These are phyloP conservation scores for Lonicera japonica DNA, from an alignment of 129 eudicot species.

Conservation along the genomic window DNA sequence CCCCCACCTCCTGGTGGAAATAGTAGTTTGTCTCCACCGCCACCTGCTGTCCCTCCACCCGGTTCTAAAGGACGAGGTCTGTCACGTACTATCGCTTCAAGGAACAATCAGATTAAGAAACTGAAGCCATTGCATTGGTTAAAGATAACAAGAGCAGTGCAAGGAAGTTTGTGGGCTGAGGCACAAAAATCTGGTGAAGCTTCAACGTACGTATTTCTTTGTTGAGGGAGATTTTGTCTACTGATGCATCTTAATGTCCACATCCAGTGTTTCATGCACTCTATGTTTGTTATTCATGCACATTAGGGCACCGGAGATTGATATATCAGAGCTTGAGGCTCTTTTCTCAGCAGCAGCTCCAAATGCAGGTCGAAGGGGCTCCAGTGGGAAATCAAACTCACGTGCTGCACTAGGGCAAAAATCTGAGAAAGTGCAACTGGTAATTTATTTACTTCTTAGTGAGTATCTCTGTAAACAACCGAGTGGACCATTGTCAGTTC, in stretches of 20 bases:
- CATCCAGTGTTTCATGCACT: slow-evolving; percentile 5
- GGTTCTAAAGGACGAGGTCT: slow-evolving; percentile 34
- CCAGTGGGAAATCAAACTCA: slow-evolving; percentile 44
- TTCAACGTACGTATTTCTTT: slow-evolving; percentile 45
- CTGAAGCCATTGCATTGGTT: slow-evolving; percentile 96
- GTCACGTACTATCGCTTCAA: slow-evolving; percentile 33
- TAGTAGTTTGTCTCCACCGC: slow-evolving; percentile 32
- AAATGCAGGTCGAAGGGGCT: slow-evolving; percentile 39
- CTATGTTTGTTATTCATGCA: slow-evolving; percentile 16
- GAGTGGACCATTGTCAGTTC: no score
- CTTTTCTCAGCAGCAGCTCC: slow-evolving; percentile 80
- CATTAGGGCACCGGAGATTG: slow-evolving; percentile 88
- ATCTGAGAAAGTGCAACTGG: slow-evolving; percentile 84
- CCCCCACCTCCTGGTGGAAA: slow-evolving; percentile 24
- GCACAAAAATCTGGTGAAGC: slow-evolving; percentile 71
- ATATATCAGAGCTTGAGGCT: slow-evolving; percentile 87
- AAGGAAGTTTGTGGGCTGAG: slow-evolving; percentile 99
- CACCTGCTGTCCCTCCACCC: slow-evolving; percentile 51
- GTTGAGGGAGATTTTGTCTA: slow-evolving; percentile 6
- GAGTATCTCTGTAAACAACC: no score
- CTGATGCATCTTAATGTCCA: slow-evolving; percentile 1
- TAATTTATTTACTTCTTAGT: slow-evolving; percentile 15
- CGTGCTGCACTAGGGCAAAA: slow-evolving; percentile 43
- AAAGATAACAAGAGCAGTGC: slow-evolving; percentile 68
- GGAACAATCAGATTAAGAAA: slow-evolving; percentile 48